Conservation (phyloP, 2,329 filamentous ascomycete genomes). For the Trichoderma harzianum region DNA sequence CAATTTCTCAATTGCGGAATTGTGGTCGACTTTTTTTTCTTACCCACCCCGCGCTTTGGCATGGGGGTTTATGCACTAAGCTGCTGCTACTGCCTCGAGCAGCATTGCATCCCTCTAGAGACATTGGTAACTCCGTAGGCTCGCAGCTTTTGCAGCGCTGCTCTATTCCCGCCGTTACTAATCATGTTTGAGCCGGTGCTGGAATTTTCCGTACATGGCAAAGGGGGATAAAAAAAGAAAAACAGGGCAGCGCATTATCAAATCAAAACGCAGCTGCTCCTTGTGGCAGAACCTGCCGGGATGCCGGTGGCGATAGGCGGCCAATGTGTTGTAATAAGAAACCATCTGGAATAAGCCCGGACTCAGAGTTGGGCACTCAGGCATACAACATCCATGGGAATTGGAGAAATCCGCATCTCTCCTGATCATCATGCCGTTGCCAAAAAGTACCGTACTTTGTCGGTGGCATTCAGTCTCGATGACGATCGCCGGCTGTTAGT, state of each 20-base stretch:
- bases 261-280: background rate
- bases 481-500: background rate
- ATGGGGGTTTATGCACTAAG: slow-evolving; percentile 1
- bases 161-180: slow-evolving; percentile 5
- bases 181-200: background rate
- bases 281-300: background rate
- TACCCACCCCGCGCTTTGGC: slow-evolving; percentile 13
- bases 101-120: background rate
- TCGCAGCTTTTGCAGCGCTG: background rate
- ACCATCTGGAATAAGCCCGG: slow-evolving; percentile 5
- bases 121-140: background rate
- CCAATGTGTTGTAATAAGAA: background rate
- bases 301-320: slow-evolving; percentile 6
- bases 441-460: background rate
- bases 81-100: background rate
- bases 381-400: background rate
- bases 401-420: background rate
- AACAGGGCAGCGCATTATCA: background rate
- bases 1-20: background rate
- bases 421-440: background rate
- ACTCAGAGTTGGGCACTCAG: background rate
- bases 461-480: background rate
- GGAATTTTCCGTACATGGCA: background rate
- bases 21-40: background rate
- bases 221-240: background rate